Evolutionary conservation across 176 grass and related monocot species (phyloP).

Genomic region (Miscanthus lutarioriparius): DNA sequence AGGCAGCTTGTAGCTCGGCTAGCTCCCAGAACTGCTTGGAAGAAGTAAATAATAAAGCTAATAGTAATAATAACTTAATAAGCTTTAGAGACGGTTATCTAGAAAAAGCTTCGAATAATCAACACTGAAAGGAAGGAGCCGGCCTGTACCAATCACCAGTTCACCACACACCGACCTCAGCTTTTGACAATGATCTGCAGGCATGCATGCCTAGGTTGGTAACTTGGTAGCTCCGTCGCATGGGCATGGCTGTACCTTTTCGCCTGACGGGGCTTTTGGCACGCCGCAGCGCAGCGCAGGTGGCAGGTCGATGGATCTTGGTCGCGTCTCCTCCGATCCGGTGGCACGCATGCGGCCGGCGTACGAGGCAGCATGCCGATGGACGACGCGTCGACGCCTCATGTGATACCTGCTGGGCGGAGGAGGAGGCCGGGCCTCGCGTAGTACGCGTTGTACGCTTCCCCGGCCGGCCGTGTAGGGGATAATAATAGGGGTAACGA

Average conservation of each 20-base stretch:
- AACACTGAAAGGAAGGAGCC: background rate
- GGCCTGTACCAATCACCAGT: background rate
- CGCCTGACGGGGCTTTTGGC: background rate
- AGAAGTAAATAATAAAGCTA: too few relatives aligned
- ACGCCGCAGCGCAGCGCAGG: background rate
- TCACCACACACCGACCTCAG: background rate
- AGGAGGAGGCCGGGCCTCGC: background rate
- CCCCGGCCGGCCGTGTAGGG: background rate
- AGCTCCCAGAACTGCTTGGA: too few relatives aligned
- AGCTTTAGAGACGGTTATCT: background rate
- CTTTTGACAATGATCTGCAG: background rate
- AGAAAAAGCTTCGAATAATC: background rate
- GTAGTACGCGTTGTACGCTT: background rate
- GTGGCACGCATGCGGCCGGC: background rate
- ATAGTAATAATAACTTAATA: too few relatives aligned
- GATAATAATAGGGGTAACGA: background rate
- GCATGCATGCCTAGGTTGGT: background rate
- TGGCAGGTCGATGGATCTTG: background rate
- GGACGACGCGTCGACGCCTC: background rate
- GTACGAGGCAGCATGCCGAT: background rate
- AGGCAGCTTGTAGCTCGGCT: too few relatives aligned
- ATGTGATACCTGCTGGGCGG: constrained; percentile 5
- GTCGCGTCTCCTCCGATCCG: background rate
- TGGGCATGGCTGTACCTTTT: background rate
- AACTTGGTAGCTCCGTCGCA: background rate